Evolutionary conservation across 1,284 basidiomycete species (phyloP), one percentile per base, ranked within the genome.

Genomic region (Coriolopsis trogii): DNA sequence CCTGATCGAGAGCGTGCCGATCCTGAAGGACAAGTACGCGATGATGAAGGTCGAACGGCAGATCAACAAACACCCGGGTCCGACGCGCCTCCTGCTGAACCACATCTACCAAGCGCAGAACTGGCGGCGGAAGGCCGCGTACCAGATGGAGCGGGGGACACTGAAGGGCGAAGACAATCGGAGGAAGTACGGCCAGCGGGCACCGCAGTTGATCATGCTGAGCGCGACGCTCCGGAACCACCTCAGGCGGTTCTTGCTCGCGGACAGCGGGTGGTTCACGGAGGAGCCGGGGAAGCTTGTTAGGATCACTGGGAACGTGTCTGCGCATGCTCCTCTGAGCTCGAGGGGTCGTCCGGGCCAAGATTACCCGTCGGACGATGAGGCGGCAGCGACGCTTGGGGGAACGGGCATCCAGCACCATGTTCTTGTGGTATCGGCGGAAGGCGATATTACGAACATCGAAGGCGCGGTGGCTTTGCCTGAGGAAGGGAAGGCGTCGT

Each of bases 161-260:
- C n/a, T 15, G 30, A 40, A 20, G 44, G 20, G 34, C 38, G 25
- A 18, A 23, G 24, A 49, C 30, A 38, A 37, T 15, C 34, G 51
- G 12, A 29, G 33, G 10, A 28, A 44, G n/a, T 30, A 29, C 12
- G 18, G 28, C 42, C 51, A 54, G 21, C 20, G 23, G 6, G 21
- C 31, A 6, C 82, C 84, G 3, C 88, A 89, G 64, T 67, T 90
- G 49, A 70, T 90, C 25, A 65, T 88, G 62, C 76, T 84, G 41
- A 89, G 86, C 62, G 88, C 87, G 26, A 91, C 88, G 12, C 70
- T 91, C 50, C 73, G 79, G 44, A 72, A 71, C 39, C 78, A 79
- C 50, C 72, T 89, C 47, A 74, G 77, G 61, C 68, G 77, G 45
- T 77, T 79, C 63, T 48, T 74, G 77, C 46, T 82, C 69, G 63